A percentile compares a stretch with the other conserved stretches of the same genome.
These are phyloP conservation scores for Fusarium redolens DNA, from an alignment of 2,329 filamentous ascomycete genomes.

Conservation along the genomic window DNA sequence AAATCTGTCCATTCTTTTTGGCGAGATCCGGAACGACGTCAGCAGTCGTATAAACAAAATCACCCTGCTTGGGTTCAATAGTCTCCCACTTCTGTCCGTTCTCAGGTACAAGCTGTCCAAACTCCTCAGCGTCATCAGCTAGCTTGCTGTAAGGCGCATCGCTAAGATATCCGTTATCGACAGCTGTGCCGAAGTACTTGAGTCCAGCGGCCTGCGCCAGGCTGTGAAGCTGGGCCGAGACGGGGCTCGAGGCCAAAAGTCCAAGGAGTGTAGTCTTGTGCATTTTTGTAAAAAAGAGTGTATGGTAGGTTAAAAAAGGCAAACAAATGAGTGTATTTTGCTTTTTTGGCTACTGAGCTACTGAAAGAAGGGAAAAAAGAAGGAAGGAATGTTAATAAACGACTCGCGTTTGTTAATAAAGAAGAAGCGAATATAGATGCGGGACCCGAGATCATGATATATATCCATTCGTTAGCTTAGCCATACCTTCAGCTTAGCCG, in stretches of 20 bases:
- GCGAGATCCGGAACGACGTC: slow-evolving; percentile 64
- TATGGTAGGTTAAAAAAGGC: slow-evolving; percentile 4
- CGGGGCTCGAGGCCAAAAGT: slow-evolving; percentile 42
- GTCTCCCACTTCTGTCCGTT: slow-evolving; percentile 74
- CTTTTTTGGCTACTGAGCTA: slow-evolving; percentile 1
- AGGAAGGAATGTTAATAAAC: slow-evolving; percentile 15
- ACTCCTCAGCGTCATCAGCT: slow-evolving; percentile 66
- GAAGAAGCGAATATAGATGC: not conserved
- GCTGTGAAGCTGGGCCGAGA: slow-evolving; percentile 57
- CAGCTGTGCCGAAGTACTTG: slow-evolving; percentile 73
- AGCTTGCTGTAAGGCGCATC: slow-evolving; percentile 67
- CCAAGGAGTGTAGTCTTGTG: slow-evolving; percentile 39
- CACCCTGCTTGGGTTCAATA: slow-evolving; percentile 66
- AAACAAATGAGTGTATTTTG: slow-evolving; percentile 20
- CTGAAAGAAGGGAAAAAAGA: slow-evolving; percentile 7
- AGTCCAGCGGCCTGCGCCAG: slow-evolving; percentile 67
- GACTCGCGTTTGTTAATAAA: slow-evolving; percentile 17
- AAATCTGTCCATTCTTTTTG: slow-evolving; percentile 59
- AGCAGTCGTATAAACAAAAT: slow-evolving; percentile 69
- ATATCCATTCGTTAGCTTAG: slow-evolving; percentile 1
- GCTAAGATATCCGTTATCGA: slow-evolving; percentile 66
- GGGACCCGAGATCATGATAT: slow-evolving; percentile 19
- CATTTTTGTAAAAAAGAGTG: slow-evolving; percentile 27
- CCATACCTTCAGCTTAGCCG: not conserved
- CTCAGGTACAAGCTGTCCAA: slow-evolving; percentile 72